phyloP scores from a whole-genome alignment of 441 rosid genomes.

The Adansonia madagascariensis region DNA sequence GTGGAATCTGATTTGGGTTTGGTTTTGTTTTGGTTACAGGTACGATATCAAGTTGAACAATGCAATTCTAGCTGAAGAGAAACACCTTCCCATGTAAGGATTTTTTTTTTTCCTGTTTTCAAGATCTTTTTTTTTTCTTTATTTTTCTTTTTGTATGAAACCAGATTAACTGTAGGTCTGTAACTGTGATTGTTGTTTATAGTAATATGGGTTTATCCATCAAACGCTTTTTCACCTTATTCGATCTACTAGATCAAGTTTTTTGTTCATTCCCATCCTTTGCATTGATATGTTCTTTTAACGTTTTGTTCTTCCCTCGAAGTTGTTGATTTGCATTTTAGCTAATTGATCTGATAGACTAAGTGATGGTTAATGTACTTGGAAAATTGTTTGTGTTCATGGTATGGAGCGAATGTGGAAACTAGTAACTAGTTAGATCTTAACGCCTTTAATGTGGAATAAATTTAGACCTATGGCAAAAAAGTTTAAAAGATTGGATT shows the following conservation, averaged over 20 bases:
- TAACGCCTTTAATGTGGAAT: not conserved
- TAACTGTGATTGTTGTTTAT: not conserved
- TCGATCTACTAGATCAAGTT: not conserved
- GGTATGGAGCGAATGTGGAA: not conserved
- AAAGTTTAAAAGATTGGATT: not conserved
- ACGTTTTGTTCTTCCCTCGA: not conserved
- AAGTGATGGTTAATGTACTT: not conserved
- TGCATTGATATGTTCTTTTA: not conserved
- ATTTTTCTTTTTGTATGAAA: not conserved
- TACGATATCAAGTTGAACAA: constrained; percentile 80
- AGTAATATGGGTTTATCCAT: not conserved
- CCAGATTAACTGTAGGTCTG: not conserved
- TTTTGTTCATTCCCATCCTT: not conserved
- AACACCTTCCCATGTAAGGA: constrained; percentile 87
- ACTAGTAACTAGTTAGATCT: not conserved
- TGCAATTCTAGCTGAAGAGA: constrained; percentile 94
- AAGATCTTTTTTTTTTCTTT: not conserved
- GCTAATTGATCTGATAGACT: not conserved
- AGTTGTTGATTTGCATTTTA: not conserved
- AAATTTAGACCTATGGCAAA: not conserved
- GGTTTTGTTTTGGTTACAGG: constrained; percentile 32
- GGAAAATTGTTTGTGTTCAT: not conserved
- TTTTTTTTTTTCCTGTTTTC: not conserved
- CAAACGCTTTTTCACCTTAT: not conserved
- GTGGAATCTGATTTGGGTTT: not conserved